A percentile compares a stretch with the other conserved stretches of the same genome.
These are phyloP conservation scores for Gossypium longicalyx DNA, from an alignment of 345 rosid genomes.

Conservation along the genomic window DNA sequence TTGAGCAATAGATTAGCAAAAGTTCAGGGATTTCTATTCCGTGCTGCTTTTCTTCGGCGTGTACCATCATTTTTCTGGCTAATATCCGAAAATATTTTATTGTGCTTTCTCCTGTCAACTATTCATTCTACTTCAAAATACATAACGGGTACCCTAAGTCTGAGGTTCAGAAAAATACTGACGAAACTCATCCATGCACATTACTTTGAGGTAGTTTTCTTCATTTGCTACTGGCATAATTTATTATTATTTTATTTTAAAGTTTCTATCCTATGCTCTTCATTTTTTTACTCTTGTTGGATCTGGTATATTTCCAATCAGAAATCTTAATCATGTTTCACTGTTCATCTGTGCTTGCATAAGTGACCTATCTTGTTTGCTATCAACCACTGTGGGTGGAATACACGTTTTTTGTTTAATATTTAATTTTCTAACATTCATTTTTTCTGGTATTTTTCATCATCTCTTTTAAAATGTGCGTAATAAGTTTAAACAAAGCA, in stretches of 20 bases:
- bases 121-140: constrained; percentile 83
- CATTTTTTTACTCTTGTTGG: background rate
- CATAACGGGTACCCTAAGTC: constrained; percentile 79
- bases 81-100: constrained; percentile 81
- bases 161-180: constrained; percentile 87
- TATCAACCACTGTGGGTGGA: background rate
- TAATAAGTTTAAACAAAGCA: background rate
- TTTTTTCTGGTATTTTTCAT: too few relatives aligned
- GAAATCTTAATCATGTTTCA: background rate
- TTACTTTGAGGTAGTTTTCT: constrained; percentile 73
- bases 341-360: background rate
- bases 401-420: too few relatives aligned
- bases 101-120: constrained; percentile 84
- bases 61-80: constrained; percentile 78
- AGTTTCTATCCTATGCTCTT: background rate
- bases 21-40: constrained; percentile 97
- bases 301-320: background rate
- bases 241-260: background rate
- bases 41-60: constrained; percentile 94
- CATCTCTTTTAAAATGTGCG: background rate
- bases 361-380: background rate
- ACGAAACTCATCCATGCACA: constrained; percentile 84
- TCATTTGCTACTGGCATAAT: background rate
- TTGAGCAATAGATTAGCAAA: constrained; percentile 94
- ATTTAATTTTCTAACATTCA: background rate